Base-by-base conservation (phyloP, 1,284 basidiomycete species). In the Cerrena zonata region DNA sequence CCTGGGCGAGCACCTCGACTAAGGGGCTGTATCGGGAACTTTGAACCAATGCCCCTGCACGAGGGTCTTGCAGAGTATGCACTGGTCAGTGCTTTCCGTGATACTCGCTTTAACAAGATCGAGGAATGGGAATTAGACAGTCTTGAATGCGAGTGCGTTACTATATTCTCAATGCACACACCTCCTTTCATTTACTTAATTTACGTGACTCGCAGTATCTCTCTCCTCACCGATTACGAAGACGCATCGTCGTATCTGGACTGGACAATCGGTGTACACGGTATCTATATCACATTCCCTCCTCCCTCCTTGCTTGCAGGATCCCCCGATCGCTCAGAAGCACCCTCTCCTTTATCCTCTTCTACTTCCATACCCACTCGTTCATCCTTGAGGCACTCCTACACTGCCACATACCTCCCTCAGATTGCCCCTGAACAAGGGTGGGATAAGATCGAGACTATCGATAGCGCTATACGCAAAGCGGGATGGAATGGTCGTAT, bases 21-120 rank as follows among this genome's bases (percentile, higher is more conserved):
- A 53, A 76, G 95, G 53, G 95, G 95, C 22, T 99, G 95, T 70
- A 98, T 99, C 59, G 95, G 95, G 61, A 94, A 84, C 64, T 99
- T 99, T 65, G 83, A 87, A 42, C 78, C 91, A 2, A 77, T 87
- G 65, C 73, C 83, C 5, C 74, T 98, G 22, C 79, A 76, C 39
- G 76, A 86, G 24, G 94, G 93, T 10, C 67, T 99, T 50, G 78
- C 79, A 45, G 91, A 97, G 60, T 99, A 97, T 65, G 94, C 95
- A 27, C 77, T 93, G 56, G 83, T 89, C 65, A 93, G 91, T 64
- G 86, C 86, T 21, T 86, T 89, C 69, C 74, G 76, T 61, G 89
- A 89, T 65, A 73, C 74, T 52, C 74, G 84, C 51, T 89, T 89
- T 71, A 75, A 70, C 56, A 81, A 76, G 65, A 91, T 99, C 61